Percentiles rank a stretch among this genome's conserved stretches.
Evolutionary conservation across 2,329 filamentous ascomycete genomes (phyloP).

Genomic region (Rutstroemia sp.): DNA sequence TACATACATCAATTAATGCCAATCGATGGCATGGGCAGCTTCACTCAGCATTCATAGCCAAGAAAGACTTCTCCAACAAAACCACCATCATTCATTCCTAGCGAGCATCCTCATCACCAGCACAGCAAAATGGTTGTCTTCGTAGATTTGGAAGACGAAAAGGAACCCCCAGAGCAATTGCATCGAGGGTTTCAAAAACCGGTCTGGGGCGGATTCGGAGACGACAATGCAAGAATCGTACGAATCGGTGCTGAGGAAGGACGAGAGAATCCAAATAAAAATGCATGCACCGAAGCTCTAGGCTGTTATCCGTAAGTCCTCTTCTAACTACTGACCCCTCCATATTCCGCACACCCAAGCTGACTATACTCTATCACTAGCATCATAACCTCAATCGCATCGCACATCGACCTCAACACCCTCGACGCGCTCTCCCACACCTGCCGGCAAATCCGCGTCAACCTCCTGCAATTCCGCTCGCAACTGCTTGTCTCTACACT

Average conservation of each 20-base stretch:
- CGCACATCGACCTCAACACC: slow-evolving; percentile 77
- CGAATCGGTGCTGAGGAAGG: not conserved
- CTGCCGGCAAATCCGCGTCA: slow-evolving; percentile 70
- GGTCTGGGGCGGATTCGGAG: slow-evolving; percentile 5
- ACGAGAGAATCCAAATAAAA: slow-evolving; percentile 41
- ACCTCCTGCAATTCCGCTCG: slow-evolving; percentile 69
- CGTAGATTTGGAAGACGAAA: slow-evolving; percentile 28
- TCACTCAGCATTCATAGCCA: too few species aligned
- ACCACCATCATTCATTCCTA: not conserved
- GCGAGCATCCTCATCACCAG: not conserved
- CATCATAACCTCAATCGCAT: slow-evolving; percentile 67
- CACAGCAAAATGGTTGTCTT: slow-evolving; percentile 27
- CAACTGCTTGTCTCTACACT: slow-evolving; percentile 69
- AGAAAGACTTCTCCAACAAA: too few species aligned
- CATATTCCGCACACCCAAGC: slow-evolving; percentile 4
- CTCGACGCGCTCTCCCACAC: slow-evolving; percentile 77
- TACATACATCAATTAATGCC: slow-evolving; percentile 11
- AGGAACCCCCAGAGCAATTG: slow-evolving; percentile 23
- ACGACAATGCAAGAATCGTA: not conserved
- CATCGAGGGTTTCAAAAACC: slow-evolving; percentile 12
- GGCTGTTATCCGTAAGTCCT: slow-evolving; percentile 60
- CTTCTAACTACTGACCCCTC: slow-evolving; percentile 27
- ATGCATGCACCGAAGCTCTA: slow-evolving; percentile 53
- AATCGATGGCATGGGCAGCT: not conserved
- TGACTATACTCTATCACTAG: slow-evolving; percentile 38